Conservation (phyloP, 139 green algal species). For the Coccomyxa sp. region DNA sequence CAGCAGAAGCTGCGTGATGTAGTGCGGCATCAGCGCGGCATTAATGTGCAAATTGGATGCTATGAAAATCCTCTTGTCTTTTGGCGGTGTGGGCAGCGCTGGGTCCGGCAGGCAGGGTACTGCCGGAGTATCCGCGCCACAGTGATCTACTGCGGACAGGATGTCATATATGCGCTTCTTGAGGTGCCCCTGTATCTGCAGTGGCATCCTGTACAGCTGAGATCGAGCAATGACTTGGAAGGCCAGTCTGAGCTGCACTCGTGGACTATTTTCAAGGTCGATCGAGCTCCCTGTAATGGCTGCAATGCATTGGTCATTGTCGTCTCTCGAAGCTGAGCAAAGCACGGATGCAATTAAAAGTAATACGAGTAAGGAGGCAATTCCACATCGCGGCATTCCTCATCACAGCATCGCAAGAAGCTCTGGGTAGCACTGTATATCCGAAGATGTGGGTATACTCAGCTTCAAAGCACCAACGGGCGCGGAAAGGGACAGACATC, state of each 20-base stretch:
- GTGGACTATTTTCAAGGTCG: neutral
- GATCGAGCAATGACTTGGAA: neutral
- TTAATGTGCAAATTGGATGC: constrained; percentile 54
- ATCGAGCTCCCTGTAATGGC: neutral
- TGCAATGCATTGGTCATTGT: neutral
- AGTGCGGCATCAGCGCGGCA: constrained; percentile 36
- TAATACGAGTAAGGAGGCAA: too few species aligned
- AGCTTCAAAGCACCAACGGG: too few species aligned
- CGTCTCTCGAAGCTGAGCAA: too few species aligned
- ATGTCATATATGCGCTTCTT: neutral
- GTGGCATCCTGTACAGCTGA: neutral
- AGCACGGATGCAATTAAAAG: too few species aligned
- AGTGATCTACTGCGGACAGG: neutral
- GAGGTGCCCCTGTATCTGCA: neutral
- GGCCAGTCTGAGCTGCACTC: neutral
- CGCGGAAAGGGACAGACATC: too few species aligned
- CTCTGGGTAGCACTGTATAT: too few species aligned
- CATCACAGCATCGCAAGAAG: too few species aligned
- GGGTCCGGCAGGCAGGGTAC: neutral
- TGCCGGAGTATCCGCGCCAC: neutral
- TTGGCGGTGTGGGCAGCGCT: neutral
- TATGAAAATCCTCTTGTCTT: constrained; percentile 5
- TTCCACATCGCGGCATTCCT: too few species aligned
- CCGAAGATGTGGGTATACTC: too few species aligned
- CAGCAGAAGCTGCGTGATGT: constrained; percentile 33